These are phyloP conservation scores for Xylaria sp. DNA, from an alignment of 2,329 filamentous ascomycete genomes.

Conservation along the genomic window DNA sequence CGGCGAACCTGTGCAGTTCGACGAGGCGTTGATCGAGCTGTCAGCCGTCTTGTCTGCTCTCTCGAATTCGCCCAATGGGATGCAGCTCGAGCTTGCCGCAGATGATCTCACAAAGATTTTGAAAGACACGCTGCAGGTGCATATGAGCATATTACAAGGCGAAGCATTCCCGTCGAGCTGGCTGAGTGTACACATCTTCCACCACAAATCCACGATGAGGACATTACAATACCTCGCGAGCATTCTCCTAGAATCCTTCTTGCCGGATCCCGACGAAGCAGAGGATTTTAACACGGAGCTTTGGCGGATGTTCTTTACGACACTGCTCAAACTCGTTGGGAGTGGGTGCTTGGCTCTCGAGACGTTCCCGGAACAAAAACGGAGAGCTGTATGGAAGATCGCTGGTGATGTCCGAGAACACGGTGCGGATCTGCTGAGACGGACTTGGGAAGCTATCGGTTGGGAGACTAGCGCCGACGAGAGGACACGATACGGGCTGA, in stretches of 20 bases:
- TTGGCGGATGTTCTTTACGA: constrained; percentile 92
- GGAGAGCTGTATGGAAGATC: constrained; percentile 97
- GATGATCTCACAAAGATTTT: constrained; percentile 76
- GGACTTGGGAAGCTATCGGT: constrained; percentile 92
- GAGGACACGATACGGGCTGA: constrained; percentile 72
- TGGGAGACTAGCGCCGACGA: constrained; percentile 91
- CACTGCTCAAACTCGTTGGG: constrained; percentile 83
- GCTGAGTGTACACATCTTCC: constrained; percentile 91
- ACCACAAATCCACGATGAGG: constrained; percentile 87
- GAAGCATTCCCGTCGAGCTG: constrained; percentile 88
- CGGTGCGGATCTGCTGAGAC: constrained; percentile 81
- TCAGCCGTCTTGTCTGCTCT: constrained; percentile 84
- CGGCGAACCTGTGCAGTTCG: constrained; percentile 62
- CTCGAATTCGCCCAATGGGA: constrained; percentile 71
- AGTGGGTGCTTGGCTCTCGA: constrained; percentile 89
- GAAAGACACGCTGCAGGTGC: constrained; percentile 77
- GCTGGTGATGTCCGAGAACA: constrained; percentile 93
- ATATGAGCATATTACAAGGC: constrained; percentile 85
- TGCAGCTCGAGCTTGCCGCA: constrained; percentile 74
- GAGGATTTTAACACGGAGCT: constrained; percentile 90
- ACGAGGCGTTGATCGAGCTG: constrained; percentile 86
- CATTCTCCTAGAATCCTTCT: constrained; percentile 78
- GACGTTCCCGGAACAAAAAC: constrained; percentile 95
- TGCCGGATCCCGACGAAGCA: constrained; percentile 88
- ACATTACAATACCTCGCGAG: constrained; percentile 80